These are phyloP conservation scores for Leucogyrophana mollusca DNA, from an alignment of 768 basidiomycete species.

Conservation along the genomic window DNA sequence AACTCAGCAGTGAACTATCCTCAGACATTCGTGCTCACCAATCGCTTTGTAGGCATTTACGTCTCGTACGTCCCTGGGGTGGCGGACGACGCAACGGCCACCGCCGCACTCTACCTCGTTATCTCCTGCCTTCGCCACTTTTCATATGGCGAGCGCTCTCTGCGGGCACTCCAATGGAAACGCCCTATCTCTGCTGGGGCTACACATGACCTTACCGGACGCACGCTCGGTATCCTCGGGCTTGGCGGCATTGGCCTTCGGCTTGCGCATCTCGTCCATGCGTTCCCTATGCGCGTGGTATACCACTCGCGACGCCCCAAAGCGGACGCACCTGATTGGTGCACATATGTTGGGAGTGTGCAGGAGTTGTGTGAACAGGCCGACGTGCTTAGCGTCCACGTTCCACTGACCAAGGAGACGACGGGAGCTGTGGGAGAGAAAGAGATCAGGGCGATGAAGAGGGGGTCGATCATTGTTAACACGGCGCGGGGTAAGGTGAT, in stretches of 20 bases:
- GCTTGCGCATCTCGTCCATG: conserved; percentile 63
- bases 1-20: not conserved
- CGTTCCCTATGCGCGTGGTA: conserved; percentile 85
- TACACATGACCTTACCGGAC: conserved; percentile 60
- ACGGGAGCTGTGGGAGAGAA: conserved; percentile 66
- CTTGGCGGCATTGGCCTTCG: conserved; percentile 71
- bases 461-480: conserved; percentile 72
- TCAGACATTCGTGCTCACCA: not conserved
- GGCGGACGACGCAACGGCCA: conserved; percentile 84
- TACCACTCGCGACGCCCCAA: conserved; percentile 68
- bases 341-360: conserved; percentile 17
- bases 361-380: conserved; percentile 63
- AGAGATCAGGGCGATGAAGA: conserved; percentile 71
- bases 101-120: conserved; percentile 75
- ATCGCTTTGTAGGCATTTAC: conserved; percentile 49
- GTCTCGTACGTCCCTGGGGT: conserved; percentile 84
- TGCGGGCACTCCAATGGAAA: conserved; percentile 6
- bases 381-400: conserved; percentile 82
- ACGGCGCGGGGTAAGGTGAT: conserved; percentile 84
- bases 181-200: conserved; percentile 33
- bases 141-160: conserved; percentile 51
- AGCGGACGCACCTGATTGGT: conserved; percentile 51
- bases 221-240: conserved; percentile 66
- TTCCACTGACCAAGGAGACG: conserved; percentile 73
- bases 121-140: conserved; percentile 72